A percentile compares a stretch with the other conserved stretches of the same genome.
Conservation (phyloP, 371 early-diverging fungal genomes). For the Syncephalastrum contaminatum region DNA sequence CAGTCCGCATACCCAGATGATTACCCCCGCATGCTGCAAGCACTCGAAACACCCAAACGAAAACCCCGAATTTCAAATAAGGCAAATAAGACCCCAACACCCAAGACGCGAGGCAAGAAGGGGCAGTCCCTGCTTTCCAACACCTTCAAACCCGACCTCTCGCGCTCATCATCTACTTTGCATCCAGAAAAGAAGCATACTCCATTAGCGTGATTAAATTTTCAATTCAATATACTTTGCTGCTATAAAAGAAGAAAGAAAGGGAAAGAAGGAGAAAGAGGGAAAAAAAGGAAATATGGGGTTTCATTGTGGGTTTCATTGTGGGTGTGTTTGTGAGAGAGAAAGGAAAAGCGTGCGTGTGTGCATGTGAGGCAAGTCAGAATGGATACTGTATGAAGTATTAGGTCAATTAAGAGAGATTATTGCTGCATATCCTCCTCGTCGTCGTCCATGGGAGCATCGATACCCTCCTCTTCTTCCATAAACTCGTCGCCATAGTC, state of each 20-base stretch:
- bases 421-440: constrained; percentile 9
- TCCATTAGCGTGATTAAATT: constrained; percentile 1
- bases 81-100: too few species aligned
- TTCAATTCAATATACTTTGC: too few species aligned
- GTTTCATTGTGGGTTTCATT: not conserved
- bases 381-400: not conserved
- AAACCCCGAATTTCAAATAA: not conserved
- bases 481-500: constrained; percentile 63
- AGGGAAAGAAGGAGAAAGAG: not conserved
- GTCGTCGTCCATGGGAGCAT: constrained; percentile 18
- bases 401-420: not conserved
- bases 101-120: too few species aligned
- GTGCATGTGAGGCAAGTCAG: not conserved
- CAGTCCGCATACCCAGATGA: constrained; percentile 4
- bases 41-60: not conserved
- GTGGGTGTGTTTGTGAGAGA: not conserved
- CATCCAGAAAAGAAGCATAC: constrained; percentile 2
- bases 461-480: constrained; percentile 40
- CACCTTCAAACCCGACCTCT: too few species aligned
- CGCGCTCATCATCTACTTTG: not conserved
- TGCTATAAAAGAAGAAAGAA: not conserved
- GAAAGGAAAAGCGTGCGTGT: not conserved
- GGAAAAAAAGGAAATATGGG: not conserved
- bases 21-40: too few species aligned
- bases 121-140: too few species aligned